Evolutionary conservation across 306 rosid genomes (phyloP), one percentile per base, ranked within the genome.

Genomic region (Morella rubra): DNA sequence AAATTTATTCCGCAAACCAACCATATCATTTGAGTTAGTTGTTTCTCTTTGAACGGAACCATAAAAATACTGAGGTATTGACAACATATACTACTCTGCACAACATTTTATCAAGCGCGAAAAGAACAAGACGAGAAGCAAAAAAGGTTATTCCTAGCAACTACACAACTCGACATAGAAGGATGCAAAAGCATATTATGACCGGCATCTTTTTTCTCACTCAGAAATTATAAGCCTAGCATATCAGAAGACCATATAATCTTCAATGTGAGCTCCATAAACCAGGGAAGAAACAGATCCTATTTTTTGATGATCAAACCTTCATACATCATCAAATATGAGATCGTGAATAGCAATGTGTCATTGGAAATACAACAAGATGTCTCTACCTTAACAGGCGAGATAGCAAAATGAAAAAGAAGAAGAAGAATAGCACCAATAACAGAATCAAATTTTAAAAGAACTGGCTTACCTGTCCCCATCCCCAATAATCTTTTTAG

Each of bases 401-500:
- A 58, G 68, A 64, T 61, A 74, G 58, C 44, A 4, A 44, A 64
- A 16, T 32, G 5, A 15, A 27, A 46, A 45, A 49, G 66, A 73
- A 80, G 71, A 18, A 8, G 65, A 9, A 73, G 76, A 58, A 22
- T 8, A 47, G 10, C 62, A 27, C 16, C 13, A 14, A 42, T 11
- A 44, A 62, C 51, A 65, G 41, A 41, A 44, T 51, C 14, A 41
- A 18, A 19, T 8, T 24, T 24, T 24, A 4, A 19, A 82, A 72
- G 67, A 84, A 64, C 9, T 18, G 40, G 50, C 75, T 72, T 80
- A 92, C 97, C 93, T 89, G 72, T 92, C 93, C 69, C 84, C 90
- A 9, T 92, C 87, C 11, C 82, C 76, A 73, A 71, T 60, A 83
- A 73, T 75, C 84, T 81, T 92, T 80, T 81, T 90, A 45, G 88